Evolutionary conservation across 1,139 yeast genomes (phyloP), one percentile per base, ranked within the genome.

Genomic region (Blastobotrys malaysiensis): DNA sequence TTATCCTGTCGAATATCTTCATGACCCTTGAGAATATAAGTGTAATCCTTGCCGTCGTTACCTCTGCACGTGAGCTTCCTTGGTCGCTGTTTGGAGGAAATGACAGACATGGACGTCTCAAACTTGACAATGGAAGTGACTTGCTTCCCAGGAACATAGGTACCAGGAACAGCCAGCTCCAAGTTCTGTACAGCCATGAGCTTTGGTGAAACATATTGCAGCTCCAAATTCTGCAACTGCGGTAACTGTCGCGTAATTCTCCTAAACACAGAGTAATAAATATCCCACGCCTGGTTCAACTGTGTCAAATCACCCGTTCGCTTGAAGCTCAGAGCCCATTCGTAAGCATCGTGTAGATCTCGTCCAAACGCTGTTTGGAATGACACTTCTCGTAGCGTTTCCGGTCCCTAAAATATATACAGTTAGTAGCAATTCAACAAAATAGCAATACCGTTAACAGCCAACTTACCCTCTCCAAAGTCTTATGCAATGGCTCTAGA

Each of bases 1-100:
- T 90, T 89, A 73, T 95, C 99, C 69, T 95, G 99, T 65, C 99
- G 82, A 56, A 93, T 89, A 77, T 95, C 99, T 72, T 95, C 99
- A 67, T 95, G 99, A 1, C 98, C 99, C 73, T 95, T 95, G 65
- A 95, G 76, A 1, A 77, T 73, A 70, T 83, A 95, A 62, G 80
- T 86, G 66, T 95, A 89, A 45, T 85, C 89, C 64, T 87, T 88
- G 58, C 99, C 99, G 68, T 95, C 97, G 65, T 88, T 86, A 16
- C 98, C 99, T 60, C 78, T 77, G 53, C 90, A 81, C 11, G 84
- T 78, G 56, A 89, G 69, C 62, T 88, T 83, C 66, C 99, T 81
- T 2, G 99, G 99, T 64, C 99, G 80, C 70, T 95, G 99, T 66
- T 95, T 95, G 0, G 98, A 91, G 0, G 96, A 83, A 60, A 95